Conservation (phyloP, 306 rosid genomes). For the Hippophae tibetana region DNA sequence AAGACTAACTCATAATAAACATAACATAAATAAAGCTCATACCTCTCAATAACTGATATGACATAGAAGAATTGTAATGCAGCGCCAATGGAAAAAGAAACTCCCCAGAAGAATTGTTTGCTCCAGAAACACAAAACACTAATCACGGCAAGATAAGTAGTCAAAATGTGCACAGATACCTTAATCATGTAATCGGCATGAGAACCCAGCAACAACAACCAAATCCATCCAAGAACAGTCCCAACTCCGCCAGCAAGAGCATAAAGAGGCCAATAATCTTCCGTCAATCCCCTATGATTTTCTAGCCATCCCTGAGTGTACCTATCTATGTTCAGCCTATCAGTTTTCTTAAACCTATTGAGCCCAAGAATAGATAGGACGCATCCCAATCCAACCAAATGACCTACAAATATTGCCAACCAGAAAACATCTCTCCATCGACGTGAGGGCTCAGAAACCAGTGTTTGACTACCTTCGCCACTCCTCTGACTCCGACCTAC, state of each 20-base stretch:
- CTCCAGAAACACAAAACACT: conserved; percentile 95
- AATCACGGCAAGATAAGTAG: conserved; percentile 86
- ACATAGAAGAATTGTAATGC: conserved; percentile 75
- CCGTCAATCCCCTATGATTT: conserved; percentile 56
- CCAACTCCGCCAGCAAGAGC: conserved; percentile 83
- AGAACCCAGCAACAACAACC: conserved; percentile 73
- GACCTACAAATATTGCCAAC: conserved; percentile 60
- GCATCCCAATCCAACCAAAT: conserved; percentile 58
- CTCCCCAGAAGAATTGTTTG: conserved; percentile 81
- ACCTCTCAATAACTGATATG: conserved; percentile 84
- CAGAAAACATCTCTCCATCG: conserved; percentile 89
- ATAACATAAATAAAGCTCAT: conserved; percentile 4
- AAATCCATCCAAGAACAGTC: conserved; percentile 68
- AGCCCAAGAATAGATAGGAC: conserved; percentile 60
- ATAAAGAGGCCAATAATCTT: conserved; percentile 81
- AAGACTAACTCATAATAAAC: not conserved
- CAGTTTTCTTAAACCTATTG: conserved; percentile 62
- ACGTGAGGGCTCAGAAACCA: conserved; percentile 47
- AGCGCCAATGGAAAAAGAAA: conserved; percentile 73
- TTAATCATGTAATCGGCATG: conserved; percentile 72
- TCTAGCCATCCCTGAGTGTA: conserved; percentile 45
- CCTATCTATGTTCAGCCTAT: conserved; percentile 75
- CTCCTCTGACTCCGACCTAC: conserved; percentile 36
- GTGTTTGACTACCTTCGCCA: conserved; percentile 33
- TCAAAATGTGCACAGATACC: conserved; percentile 84